Base-by-base conservation (phyloP, 768 basidiomycete species). In the Boletus insuetus region DNA sequence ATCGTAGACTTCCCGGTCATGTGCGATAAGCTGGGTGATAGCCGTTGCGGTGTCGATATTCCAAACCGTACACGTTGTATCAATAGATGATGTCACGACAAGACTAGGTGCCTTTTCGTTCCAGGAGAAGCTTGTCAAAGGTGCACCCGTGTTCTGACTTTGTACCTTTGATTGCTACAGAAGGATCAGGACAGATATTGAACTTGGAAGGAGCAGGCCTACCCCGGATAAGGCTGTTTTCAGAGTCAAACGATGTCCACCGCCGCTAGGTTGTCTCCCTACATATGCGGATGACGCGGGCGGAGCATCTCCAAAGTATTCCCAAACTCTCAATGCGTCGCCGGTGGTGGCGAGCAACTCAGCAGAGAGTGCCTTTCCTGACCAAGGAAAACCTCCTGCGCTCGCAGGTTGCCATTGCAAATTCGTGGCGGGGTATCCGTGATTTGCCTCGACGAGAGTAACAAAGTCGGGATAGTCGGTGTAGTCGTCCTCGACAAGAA, bases 41-140 rank as follows among this genome's bases (percentile, higher is more conserved):
- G 97, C 96, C 8, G 89, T 87, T 24, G 86, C 83, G 4, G 92
- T 92, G 64, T 96, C 90, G 68, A 99, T 91, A 72, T 99, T 97
- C 97, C 97, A 99, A 22, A 98, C 90, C 2, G 97, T 98, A 70
- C 96, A 98, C 14, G 95, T 97, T 48, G 97, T 99, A 69, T 99
- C 97, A 64, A 98, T 96, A 9, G 94, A 97, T 22, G 96, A 95
- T 7, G 97, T 99, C 37, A 98, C 96, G 63, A 98, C 87, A 47
- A 92, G 83, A 58, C 85, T 86, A 1, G 96, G 94, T 0, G 88
- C 80, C 66, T 94, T 89, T 64, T 94, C 87, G 68, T 97, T 98
- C 97, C 97, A 99, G 0, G 94, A 94, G 73, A 99, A 97, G 69
- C 89, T 93, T 13, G 97, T 99, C 58, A 98, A 74, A 2, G 97